Percentiles rank a stretch among this genome's conserved stretches.
Conservation (phyloP, 2,329 filamentous ascomycete genomes). For the Epichloe sylvatica region DNA sequence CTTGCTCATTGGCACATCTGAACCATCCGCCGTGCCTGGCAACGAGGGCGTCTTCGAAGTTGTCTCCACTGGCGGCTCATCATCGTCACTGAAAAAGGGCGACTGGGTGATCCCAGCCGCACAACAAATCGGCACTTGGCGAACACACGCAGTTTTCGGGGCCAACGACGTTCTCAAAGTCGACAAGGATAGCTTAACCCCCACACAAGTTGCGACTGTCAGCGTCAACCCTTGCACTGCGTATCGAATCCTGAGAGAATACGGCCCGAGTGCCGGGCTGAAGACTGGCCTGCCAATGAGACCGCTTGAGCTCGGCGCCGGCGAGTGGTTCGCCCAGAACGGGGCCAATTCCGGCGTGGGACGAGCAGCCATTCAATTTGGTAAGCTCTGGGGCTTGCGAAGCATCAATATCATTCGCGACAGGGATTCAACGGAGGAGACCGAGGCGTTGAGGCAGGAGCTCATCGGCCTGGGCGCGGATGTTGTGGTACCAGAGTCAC, state of each 20-base stretch:
- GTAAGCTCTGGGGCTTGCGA: constrained; percentile 69
- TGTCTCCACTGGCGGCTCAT: constrained; percentile 49
- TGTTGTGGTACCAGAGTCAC: constrained; percentile 41
- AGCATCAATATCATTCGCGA: constrained; percentile 82
- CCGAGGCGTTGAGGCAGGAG: constrained; percentile 42
- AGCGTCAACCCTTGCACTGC: constrained; percentile 89
- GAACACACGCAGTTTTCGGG: constrained; percentile 68
- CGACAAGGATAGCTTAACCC: constrained; percentile 54
- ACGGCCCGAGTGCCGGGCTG: constrained; percentile 37
- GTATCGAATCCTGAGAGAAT: constrained; percentile 83
- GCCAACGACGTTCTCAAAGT: constrained; percentile 50
- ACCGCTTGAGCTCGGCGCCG: constrained; percentile 31
- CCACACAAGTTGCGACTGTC: constrained; percentile 73
- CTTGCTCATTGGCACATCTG: constrained; percentile 58
- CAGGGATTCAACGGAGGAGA: constrained; percentile 49
- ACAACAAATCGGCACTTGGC: constrained; percentile 83
- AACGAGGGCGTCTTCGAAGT: constrained; percentile 95
- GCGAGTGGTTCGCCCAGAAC: constrained; percentile 95
- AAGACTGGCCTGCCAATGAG: constrained; percentile 31
- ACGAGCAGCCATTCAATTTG: constrained; percentile 80
- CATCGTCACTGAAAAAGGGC: constrained; percentile 46
- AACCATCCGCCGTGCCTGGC: constrained; percentile 65
- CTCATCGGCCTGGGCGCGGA: constrained; percentile 41
- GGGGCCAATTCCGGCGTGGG: constrained; percentile 92
- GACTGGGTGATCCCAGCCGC: constrained; percentile 88